Base-by-base conservation (phyloP, 2,329 filamentous ascomycete genomes). In the Calonectria pteridis region DNA sequence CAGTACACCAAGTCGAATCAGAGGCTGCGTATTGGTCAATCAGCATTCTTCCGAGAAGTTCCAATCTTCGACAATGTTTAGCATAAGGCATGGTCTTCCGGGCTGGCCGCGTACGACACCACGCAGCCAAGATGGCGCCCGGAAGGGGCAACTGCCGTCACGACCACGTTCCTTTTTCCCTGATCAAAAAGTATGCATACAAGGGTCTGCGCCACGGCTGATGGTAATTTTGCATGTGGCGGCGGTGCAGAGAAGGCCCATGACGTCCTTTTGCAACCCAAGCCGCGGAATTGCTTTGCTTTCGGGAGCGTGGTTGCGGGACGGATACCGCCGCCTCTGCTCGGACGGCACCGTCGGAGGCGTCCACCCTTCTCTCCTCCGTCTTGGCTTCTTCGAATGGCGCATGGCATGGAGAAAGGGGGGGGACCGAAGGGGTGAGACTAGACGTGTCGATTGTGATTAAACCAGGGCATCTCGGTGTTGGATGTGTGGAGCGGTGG, bases 401-500 rank as follows among this genome's bases (percentile, higher is more conserved):
- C 20, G 29, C 18, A 64, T 6, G 59, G 40, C 6, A 43, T n/a
- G 16, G 18, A 7, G 18, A 1, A 18, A 43, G 40, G 37, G 31
- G 37, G 35, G 7, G 31, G 37, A 18, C 31, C 10, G 13, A n/a
- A 33, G 18, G 23, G 46, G 53, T 65, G 68, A 28, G 35, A 70
- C 29, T 49, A 70, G 59, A 65, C 59, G 16, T 65, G 59, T 70
- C 59, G 49, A 55, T 58, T 72, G 20, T 68, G 53, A 62, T 62
- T 46, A 53, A 68, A 51, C 35, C 23, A 62, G 55, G 55, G 55
- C 55, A 14, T 26, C n/a, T 37, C 20, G 33, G 9, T 18, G 33
- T 62, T 37, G 55, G 55, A 28, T 62, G 55, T 62, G 55, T 62
- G 55, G 55, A 62, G 55, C 33, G 55, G 37, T 35, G 55, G 55